Percentiles rank a stretch among this genome's conserved stretches.
These are phyloP conservation scores for Taphrina populina DNA, from an alignment of 1,139 yeast species.

Conservation along the genomic window DNA sequence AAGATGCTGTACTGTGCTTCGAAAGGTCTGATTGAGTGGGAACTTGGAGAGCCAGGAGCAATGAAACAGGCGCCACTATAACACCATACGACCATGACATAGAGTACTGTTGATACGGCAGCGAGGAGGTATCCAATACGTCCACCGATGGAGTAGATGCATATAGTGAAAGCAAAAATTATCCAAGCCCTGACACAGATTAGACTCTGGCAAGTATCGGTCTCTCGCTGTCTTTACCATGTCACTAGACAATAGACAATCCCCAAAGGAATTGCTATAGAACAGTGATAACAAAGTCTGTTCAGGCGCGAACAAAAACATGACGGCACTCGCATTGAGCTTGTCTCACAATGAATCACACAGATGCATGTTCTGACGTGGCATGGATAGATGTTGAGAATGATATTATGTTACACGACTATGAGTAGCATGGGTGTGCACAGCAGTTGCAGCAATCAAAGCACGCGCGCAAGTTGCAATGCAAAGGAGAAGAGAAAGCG, in stretches of 20 bases:
- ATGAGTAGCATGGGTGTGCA: too few species aligned
- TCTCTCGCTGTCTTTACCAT: conserved; percentile 3
- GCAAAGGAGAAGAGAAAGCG: too few species aligned
- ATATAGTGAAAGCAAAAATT: conserved; percentile 19
- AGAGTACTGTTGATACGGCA: conserved; percentile 3
- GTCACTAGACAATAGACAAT: conserved; percentile 22
- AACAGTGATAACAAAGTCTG: conserved; percentile 7
- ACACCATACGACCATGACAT: conserved; percentile 25
- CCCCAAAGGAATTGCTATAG: conserved; percentile 18
- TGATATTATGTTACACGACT: too few species aligned
- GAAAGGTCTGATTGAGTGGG: background rate
- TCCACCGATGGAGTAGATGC: conserved; percentile 17
- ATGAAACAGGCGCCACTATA: conserved; percentile 34
- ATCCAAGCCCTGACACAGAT: conserved; percentile 22
- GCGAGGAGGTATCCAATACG: conserved; percentile 2
- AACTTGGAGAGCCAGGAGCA: conserved; percentile 32
- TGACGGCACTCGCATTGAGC: background rate
- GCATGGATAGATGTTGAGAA: too few species aligned
- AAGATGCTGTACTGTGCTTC: conserved; percentile 7
- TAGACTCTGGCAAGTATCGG: background rate
- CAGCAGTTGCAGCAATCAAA: too few species aligned
- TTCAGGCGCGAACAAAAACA: conserved; percentile 10
- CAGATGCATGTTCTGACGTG: too few species aligned
- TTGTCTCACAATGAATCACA: too few species aligned
- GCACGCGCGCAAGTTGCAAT: too few species aligned